phyloP scores from a whole-genome alignment of 1,284 basidiomycete genomes.

The Apiotrichum mycotoxinovorans region DNA sequence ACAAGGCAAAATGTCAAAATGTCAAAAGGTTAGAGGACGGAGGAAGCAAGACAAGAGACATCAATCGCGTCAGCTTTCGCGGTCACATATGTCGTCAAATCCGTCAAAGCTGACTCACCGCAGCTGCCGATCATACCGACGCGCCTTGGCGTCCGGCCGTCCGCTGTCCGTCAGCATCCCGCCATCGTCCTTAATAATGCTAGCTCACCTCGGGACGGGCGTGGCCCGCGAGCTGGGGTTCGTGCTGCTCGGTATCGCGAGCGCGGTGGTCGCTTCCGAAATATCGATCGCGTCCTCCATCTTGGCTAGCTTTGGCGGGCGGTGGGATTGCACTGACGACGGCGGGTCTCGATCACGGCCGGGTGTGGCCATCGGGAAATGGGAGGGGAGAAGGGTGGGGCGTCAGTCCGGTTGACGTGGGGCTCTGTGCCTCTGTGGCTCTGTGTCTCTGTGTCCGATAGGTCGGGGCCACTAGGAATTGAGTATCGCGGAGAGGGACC shows the following conservation, averaged over 20 bases:
- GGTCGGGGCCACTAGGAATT: no score
- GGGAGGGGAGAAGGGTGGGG: no score
- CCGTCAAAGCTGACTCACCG: constrained; percentile 56
- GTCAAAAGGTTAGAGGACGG: neutral
- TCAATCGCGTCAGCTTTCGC: neutral
- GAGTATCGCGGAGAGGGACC: no score
- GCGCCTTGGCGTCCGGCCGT: constrained; percentile 75
- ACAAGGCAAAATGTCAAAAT: no score
- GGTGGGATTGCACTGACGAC: constrained; percentile 6
- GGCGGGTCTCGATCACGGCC: constrained; percentile 10
- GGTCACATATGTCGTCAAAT: neutral
- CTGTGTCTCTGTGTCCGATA: no score
- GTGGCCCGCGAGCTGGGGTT: constrained; percentile 16
- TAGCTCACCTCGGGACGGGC: constrained; percentile 14
- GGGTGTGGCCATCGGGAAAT: constrained; percentile 8
- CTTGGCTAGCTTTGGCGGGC: constrained; percentile 38
- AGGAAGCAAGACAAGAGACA: neutral
- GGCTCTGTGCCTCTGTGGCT: no score
- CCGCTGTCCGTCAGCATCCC: constrained; percentile 25
- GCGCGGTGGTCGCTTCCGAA: constrained; percentile 28
- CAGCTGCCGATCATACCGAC: constrained; percentile 87
- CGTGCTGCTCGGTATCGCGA: constrained; percentile 4
- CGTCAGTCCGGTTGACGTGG: no score
- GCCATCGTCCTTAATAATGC: no score
- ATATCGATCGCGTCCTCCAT: constrained; percentile 47